Evolutionary conservation across 345 rosid genomes (phyloP).

Genomic region (Nasturtium officinale): DNA sequence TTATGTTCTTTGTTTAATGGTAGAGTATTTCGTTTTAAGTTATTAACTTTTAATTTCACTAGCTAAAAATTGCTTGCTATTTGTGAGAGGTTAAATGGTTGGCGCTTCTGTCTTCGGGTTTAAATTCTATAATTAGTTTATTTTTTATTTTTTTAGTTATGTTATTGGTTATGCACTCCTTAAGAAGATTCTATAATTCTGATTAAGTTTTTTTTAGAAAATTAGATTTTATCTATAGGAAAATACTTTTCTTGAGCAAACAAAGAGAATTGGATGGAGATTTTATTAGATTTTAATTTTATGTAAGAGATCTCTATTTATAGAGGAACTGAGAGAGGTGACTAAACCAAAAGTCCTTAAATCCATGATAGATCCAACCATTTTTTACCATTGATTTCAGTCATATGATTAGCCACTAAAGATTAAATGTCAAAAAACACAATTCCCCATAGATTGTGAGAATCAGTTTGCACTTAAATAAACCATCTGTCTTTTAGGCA

Average conservation of each 20-base stretch:
- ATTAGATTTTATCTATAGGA: too few relatives aligned
- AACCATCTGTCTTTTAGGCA: neutral
- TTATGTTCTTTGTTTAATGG: neutral
- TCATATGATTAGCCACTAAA: neutral
- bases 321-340: neutral
- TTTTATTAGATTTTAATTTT: neutral
- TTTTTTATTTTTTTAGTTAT: neutral
- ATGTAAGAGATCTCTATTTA: neutral
- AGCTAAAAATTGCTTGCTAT: conserved; percentile 38
- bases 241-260: neutral
- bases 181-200: neutral
- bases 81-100: conserved; percentile 36
- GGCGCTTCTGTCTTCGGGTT: conserved; percentile 20
- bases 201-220: neutral
- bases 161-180: neutral
- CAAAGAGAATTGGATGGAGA: neutral
- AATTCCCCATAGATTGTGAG: neutral
- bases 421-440: neutral
- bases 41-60: neutral
- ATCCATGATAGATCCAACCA: neutral
- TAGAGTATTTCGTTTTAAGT: conserved; percentile 10
- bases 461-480: neutral
- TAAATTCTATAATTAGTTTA: conserved; percentile 36
- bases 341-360: neutral
- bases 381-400: neutral